These are phyloP conservation scores for Cladosporium sp. DNA, from an alignment of 2,329 filamentous ascomycete genomes.

Conservation along the genomic window DNA sequence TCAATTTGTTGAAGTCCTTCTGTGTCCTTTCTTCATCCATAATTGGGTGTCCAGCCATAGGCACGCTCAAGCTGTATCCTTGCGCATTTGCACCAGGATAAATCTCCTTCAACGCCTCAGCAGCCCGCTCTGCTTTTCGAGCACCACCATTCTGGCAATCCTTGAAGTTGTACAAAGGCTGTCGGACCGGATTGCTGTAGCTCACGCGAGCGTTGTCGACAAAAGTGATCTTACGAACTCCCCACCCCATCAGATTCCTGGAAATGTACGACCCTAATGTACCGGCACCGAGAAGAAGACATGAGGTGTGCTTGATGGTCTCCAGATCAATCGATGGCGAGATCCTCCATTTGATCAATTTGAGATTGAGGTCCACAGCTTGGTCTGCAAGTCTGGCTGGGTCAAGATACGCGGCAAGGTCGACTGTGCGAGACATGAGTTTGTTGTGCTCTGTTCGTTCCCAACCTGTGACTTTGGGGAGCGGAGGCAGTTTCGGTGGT, in stretches of 20 bases:
- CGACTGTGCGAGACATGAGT: conserved; percentile 70
- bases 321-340: conserved; percentile 85
- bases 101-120: conserved; percentile 75
- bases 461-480: conserved; percentile 90
- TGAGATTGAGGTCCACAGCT: conserved; percentile 92
- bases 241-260: conserved; percentile 90
- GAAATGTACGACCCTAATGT: conserved; percentile 94
- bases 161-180: conserved; percentile 85
- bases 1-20: conserved; percentile 70
- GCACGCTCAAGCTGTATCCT: conserved; percentile 79
- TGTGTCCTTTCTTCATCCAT: conserved; percentile 66
- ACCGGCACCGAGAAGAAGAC: conserved; percentile 84
- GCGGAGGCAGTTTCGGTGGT: conserved; percentile 39
- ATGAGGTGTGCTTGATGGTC: conserved; percentile 82
- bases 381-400: conserved; percentile 83
- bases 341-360: conserved; percentile 98
- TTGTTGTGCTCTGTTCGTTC: conserved; percentile 79
- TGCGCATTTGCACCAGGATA: conserved; percentile 83
- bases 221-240: conserved; percentile 91
- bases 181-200: conserved; percentile 93
- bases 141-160: conserved; percentile 84
- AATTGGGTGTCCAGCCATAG: conserved; percentile 92
- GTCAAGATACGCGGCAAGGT: conserved; percentile 91
- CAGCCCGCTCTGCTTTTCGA: conserved; percentile 76
- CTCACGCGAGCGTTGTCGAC: conserved; percentile 91